Conservation (phyloP, 371 early-diverging fungal species). For the Mucor irregularis region DNA sequence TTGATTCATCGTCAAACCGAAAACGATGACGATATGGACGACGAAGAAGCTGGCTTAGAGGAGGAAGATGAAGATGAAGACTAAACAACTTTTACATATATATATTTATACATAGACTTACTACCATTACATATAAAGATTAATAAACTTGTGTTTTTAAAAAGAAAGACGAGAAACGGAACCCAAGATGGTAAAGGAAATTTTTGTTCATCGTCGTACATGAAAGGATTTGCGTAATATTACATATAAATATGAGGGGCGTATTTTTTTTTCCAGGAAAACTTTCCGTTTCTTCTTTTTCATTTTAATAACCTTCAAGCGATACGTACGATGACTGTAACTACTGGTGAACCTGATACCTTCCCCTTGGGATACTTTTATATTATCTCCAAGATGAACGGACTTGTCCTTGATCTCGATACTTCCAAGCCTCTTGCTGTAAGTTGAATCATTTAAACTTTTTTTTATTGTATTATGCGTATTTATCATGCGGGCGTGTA, state of each 20-base stretch:
- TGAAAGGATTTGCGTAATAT: not conserved
- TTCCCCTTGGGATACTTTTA: constrained; percentile 52
- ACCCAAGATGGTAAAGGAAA: not conserved
- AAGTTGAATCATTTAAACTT: not conserved
- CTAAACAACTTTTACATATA: not conserved
- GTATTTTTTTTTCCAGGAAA: not conserved
- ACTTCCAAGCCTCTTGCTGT: constrained; percentile 20
- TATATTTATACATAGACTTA: not conserved
- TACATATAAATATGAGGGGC: not conserved
- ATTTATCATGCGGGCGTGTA: not conserved
- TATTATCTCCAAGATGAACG: constrained; percentile 40
- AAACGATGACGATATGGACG: constrained; percentile 55
- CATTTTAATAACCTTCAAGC: not conserved
- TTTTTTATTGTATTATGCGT: not conserved
- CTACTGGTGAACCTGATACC: not conserved
- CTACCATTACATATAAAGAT: not conserved
- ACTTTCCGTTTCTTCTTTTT: not conserved
- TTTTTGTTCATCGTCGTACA: not conserved
- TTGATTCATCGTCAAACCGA: constrained; percentile 67
- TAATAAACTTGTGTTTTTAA: not conserved
- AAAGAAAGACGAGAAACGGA: not conserved
- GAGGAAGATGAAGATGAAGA: constrained; percentile 35
- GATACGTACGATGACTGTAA: constrained; percentile 36
- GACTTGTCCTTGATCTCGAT: constrained; percentile 38
- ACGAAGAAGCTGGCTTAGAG: constrained; percentile 35